A percentile compares a stretch with the other conserved stretches of the same genome.
These are phyloP conservation scores for Trichoderma semiorbis DNA, from an alignment of 2,329 filamentous ascomycete species.

Conservation along the genomic window DNA sequence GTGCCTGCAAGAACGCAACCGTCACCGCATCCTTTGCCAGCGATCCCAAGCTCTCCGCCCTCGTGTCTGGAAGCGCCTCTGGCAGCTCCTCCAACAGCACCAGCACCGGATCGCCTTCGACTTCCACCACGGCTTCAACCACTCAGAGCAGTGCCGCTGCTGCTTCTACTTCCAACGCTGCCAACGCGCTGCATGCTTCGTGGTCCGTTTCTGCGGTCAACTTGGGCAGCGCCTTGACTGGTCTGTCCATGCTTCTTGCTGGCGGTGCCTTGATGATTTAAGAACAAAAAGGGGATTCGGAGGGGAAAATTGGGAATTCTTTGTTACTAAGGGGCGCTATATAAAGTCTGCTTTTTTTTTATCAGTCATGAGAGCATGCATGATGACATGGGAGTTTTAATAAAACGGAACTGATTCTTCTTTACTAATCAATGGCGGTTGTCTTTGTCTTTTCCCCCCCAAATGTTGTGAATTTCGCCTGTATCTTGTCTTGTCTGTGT, in stretches of 20 bases:
- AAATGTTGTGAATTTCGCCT: neutral
- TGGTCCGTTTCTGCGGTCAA: conserved; percentile 23
- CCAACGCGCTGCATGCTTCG: conserved; percentile 24
- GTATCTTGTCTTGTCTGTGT: neutral
- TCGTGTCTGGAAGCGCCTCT: conserved; percentile 25
- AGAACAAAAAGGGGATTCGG: neutral
- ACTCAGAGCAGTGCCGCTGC: conserved; percentile 24
- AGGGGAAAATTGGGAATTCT: neutral
- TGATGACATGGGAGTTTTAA: neutral
- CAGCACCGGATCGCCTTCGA: conserved; percentile 2
- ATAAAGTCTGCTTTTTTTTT: neutral
- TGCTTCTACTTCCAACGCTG: conserved; percentile 26
- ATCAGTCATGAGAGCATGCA: neutral
- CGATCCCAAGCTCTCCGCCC: conserved; percentile 34
- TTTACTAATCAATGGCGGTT: neutral
- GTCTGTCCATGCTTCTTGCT: conserved; percentile 29
- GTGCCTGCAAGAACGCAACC: conserved; percentile 36
- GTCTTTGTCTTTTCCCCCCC: neutral
- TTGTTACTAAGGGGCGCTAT: neutral
- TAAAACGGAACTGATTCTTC: neutral
- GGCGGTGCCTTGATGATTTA: conserved; percentile 31
- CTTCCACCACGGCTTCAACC: conserved; percentile 13
- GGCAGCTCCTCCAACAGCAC: conserved; percentile 16
- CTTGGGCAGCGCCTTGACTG: conserved; percentile 25
- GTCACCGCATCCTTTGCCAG: conserved; percentile 31